phyloP scores from a whole-genome alignment of 257 asterid genomes.

The Solanum virginianum region DNA sequence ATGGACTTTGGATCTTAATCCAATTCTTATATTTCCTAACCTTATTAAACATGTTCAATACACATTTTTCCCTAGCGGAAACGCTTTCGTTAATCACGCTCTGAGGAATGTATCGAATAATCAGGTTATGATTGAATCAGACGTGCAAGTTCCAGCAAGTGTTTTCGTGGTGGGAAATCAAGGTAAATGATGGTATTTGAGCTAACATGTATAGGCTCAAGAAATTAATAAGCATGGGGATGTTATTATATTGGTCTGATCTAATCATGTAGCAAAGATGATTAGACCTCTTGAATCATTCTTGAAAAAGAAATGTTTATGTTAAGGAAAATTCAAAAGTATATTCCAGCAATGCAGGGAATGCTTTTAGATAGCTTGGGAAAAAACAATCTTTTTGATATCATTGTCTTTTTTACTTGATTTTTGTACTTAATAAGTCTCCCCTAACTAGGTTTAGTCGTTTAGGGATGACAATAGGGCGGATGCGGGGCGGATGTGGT shows the following conservation, averaged over 20 bases:
- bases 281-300: neutral
- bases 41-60: constrained; percentile 47
- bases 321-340: neutral
- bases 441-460: too few relatives aligned
- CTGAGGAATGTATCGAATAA: constrained; percentile 45
- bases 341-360: neutral
- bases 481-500: too few relatives aligned
- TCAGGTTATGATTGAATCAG: constrained; percentile 42
- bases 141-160: constrained; percentile 33
- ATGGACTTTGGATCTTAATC: constrained; percentile 60
- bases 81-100: constrained; percentile 42
- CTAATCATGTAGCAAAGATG: neutral
- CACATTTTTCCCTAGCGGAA: constrained; percentile 30
- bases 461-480: too few relatives aligned
- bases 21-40: constrained; percentile 51
- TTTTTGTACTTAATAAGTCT: neutral
- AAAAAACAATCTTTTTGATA: neutral
- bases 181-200: constrained; percentile 15
- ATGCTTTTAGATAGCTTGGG: neutral
- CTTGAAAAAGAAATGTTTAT: neutral
- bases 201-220: neutral
- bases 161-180: constrained; percentile 59
- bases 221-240: neutral
- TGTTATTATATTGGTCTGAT: neutral
- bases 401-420: neutral